Evolutionary conservation across 1,284 basidiomycete species (phyloP).

Genomic region (Trichosporon coremiiforme): DNA sequence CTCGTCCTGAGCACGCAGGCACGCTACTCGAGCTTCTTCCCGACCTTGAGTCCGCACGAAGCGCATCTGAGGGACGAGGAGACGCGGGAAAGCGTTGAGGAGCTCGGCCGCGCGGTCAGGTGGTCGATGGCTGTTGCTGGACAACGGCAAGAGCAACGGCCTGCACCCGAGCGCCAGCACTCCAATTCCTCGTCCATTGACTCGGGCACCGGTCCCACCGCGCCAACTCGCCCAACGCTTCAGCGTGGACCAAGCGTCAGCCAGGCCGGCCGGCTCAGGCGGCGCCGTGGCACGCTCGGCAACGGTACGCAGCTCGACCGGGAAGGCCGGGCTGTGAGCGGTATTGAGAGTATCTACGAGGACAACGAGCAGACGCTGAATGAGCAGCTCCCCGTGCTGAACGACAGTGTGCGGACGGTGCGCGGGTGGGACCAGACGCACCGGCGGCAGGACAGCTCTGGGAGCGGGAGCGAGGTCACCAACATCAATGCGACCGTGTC

Average conservation of each 20-base stretch:
- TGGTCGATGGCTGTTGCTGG: conserved; percentile 36
- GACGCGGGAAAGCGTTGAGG: conserved; percentile 44
- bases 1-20: conserved; percentile 56
- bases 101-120: conserved; percentile 43
- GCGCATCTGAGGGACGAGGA: conserved; percentile 41
- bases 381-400: conserved; percentile 4
- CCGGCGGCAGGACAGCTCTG: conserved; percentile 1
- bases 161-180: neutral
- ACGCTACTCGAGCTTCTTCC: conserved; percentile 48
- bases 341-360: conserved; percentile 55
- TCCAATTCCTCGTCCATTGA: conserved; percentile 4
- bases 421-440: conserved; percentile 6
- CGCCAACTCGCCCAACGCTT: conserved; percentile 24
- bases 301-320: conserved; percentile 46
- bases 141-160: neutral
- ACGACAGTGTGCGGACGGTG: conserved; percentile 13
- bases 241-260: conserved; percentile 38
- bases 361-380: conserved; percentile 9
- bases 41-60: conserved; percentile 27
- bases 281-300: conserved; percentile 47
- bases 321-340: conserved; percentile 56
- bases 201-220: neutral
- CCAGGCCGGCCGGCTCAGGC: conserved; percentile 37
- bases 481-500: neutral
- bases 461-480: conserved; percentile 8